Conservation (phyloP, 2,329 filamentous ascomycete genomes). For the Cytospora schulzeri region DNA sequence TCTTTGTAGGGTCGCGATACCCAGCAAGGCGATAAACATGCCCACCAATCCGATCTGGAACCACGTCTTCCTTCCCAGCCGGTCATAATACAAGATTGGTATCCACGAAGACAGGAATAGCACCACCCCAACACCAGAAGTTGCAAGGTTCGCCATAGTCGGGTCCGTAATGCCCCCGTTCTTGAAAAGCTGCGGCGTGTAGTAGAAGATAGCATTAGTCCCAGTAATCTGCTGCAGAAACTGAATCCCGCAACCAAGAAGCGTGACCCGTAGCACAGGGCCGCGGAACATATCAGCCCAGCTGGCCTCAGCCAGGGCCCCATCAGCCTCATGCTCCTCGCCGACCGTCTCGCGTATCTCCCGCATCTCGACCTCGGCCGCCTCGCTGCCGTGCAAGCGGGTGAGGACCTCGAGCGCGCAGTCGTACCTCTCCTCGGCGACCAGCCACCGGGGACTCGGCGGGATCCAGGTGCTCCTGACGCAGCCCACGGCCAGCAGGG, state of each 20-base stretch:
- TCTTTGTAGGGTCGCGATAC: slow-evolving; percentile 35
- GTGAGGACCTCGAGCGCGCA: slow-evolving; percentile 30
- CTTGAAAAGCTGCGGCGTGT: slow-evolving; percentile 33
- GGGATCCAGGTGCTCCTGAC: slow-evolving; percentile 29
- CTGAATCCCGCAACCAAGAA: slow-evolving; percentile 36
- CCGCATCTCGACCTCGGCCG: slow-evolving; percentile 34
- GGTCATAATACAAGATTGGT: slow-evolving; percentile 37
- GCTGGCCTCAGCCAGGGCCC: slow-evolving; percentile 24
- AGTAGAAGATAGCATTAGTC: slow-evolving; percentile 38
- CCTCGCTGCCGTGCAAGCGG: slow-evolving; percentile 28
- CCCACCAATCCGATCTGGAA: slow-evolving; percentile 36
- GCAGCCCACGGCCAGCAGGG: slow-evolving; percentile 31
- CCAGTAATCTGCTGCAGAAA: slow-evolving; percentile 36
- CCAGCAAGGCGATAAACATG: slow-evolving; percentile 35
- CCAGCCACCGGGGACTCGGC: slow-evolving; percentile 29
- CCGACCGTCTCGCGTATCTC: slow-evolving; percentile 47
- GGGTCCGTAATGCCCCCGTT: slow-evolving; percentile 57
- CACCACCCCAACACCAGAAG: slow-evolving; percentile 35
- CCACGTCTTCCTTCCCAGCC: slow-evolving; percentile 37
- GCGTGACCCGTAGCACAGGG: slow-evolving; percentile 34
- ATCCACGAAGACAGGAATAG: slow-evolving; percentile 37
- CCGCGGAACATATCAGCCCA: slow-evolving; percentile 37
- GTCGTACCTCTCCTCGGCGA: slow-evolving; percentile 28
- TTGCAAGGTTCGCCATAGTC: slow-evolving; percentile 35
- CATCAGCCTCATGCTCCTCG: slow-evolving; percentile 31